phyloP scores from a whole-genome alignment of 208 protist genomes.

The Acanthamoeba triangularis region DNA sequence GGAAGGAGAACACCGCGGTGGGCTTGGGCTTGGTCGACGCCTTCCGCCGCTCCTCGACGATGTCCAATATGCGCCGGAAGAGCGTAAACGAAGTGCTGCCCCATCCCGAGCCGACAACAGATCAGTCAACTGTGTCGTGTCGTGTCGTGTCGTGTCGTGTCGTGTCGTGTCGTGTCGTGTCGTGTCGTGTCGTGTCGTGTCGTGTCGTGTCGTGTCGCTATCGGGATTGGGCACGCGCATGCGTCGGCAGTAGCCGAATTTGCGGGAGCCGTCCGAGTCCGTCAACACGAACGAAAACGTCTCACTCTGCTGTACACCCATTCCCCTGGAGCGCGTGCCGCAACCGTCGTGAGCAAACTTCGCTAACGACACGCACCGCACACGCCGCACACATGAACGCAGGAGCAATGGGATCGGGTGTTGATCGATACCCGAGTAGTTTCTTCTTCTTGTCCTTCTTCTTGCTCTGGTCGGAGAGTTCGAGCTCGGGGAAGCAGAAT shows the following conservation, averaged over 20 bases:
- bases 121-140: background rate
- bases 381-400: no score
- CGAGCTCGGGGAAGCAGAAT: conserved; percentile 74
- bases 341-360: no score
- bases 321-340: background rate
- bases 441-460: conserved; percentile 78
- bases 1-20: conserved; percentile 76
- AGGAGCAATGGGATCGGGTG: no score
- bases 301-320: conserved; percentile 76
- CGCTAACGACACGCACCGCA: background rate
- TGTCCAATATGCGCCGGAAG: conserved; percentile 71
- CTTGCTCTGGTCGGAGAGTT: conserved; percentile 36
- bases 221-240: conserved; percentile 67
- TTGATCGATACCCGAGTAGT: background rate
- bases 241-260: conserved; percentile 81
- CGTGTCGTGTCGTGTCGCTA: no score
- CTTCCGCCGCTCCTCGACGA: conserved; percentile 78
- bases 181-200: no score
- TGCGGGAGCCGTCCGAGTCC: conserved; percentile 78
- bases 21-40: conserved; percentile 73
- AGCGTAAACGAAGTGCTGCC: conserved; percentile 62
- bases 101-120: background rate
- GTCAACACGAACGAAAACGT: conserved; percentile 86
- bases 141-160: no score
- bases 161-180: no score